Conservation (phyloP, 345 rosid genomes). For the Arabidopsis suecica region DNA sequence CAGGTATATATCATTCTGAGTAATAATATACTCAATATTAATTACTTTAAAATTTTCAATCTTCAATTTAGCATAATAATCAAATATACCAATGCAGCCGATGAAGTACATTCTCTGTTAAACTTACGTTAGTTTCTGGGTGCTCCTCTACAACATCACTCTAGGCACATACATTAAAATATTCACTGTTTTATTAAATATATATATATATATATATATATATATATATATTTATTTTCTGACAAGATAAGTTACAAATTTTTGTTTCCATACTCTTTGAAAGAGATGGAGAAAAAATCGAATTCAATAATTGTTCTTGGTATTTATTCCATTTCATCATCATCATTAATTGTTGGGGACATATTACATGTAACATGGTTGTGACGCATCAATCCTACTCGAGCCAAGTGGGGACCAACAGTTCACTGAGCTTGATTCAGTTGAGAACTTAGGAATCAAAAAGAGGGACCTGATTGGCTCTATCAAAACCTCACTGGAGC, state of each 20-base stretch:
- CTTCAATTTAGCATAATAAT: background rate
- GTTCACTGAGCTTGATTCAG: constrained; percentile 47
- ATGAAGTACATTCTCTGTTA: constrained; percentile 23
- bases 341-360: constrained; percentile 1
- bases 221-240: background rate
- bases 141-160: constrained; percentile 34
- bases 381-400: constrained; percentile 56
- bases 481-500: constrained; percentile 49
- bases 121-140: constrained; percentile 30
- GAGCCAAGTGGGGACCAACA: constrained; percentile 39
- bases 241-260: background rate
- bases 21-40: too few relatives aligned
- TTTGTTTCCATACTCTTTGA: background rate
- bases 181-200: too few relatives aligned
- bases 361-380: constrained; percentile 39
- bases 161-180: background rate
- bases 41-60: too few relatives aligned
- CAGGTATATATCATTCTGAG: too few relatives aligned
- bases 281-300: background rate
- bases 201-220: too few relatives aligned
- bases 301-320: background rate
- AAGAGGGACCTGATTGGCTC: constrained; percentile 50
- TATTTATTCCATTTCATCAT: background rate
- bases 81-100: constrained; percentile 30
- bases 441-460: constrained; percentile 52